Evolutionary conservation across 805 yeast genomes (phyloP), one percentile per base, ranked within the genome.

Genomic region (Starmerella sirachaensis): DNA sequence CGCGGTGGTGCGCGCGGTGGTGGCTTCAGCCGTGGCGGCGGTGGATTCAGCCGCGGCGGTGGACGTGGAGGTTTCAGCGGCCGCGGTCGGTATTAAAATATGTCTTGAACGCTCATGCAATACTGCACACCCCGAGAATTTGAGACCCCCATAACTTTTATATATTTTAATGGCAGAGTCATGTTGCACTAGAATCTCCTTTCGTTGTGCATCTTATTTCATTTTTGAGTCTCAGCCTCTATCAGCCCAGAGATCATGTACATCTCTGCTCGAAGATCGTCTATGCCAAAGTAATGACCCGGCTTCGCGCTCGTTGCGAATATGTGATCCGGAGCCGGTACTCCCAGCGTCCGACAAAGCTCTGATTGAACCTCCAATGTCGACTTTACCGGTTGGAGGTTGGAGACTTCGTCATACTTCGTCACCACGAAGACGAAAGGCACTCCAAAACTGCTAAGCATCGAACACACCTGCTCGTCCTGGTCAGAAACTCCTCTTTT

Each of bases 361-460:
- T 33, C 26, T 4, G 19, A 17, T 22, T 24, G 31, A 23, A 54
- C 36, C 18, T 19, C 31, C 10, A 8, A 13, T 6, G 27, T 23
- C 2, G 5, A 16, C 57, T 17, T 17, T 4, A 16, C 24, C 16
- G 10, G 26, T 37, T 12, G 27, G 19, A n/a, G 25, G 31, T 14
- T 28, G 18, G 11, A 16, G 11, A 27, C 26, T 6, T 29, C 32
- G 18, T 85, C 95, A 32, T 77, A 69, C 50, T 84, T 84, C 18
- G 93, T 84, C 55, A 83, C 70, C 0, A 84, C 70, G 5, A 84
- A 58, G 42, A 81, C 88, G 57, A 76, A 82, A 0, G 80, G 74
- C 4, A 75, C 63, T 1, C 88, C 93, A 33, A 60, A 51, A 1
- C 60, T 59, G 1, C 58, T 60, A 32, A 84, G 57, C 33, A 66